phyloP scores from a whole-genome alignment of 768 basidiomycete species.

The Terana coerulea region DNA sequence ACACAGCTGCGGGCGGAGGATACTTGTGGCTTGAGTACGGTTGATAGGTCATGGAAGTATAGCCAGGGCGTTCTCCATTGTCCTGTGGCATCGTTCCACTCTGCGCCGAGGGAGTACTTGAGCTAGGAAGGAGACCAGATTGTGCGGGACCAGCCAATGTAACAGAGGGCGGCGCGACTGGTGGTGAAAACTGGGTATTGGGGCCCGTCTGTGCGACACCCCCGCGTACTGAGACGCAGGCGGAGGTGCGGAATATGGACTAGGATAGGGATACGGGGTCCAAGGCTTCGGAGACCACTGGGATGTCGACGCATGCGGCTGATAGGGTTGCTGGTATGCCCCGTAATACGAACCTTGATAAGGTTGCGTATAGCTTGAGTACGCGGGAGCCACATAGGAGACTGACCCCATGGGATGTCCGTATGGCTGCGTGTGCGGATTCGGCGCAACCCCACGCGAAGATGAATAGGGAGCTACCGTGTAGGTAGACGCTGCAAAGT shows the following conservation, averaged over 20 bases:
- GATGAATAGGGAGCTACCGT: background rate
- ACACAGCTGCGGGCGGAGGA: background rate
- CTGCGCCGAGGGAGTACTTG: background rate
- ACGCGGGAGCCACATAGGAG: too few relatives aligned
- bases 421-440: background rate
- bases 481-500: background rate
- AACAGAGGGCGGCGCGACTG: background rate
- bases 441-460: background rate
- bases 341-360: background rate
- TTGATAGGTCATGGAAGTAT: constrained; percentile 12
- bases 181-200: background rate
- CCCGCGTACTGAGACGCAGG: background rate
- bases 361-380: too few relatives aligned
- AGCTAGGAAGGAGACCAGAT: background rate
- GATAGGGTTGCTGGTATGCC: background rate
- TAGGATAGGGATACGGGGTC: background rate
- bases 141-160: background rate
- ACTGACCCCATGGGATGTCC: too few relatives aligned
- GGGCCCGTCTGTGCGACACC: background rate
- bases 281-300: background rate
- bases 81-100: background rate
- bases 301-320: background rate
- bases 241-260: background rate
- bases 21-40: background rate
- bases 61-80: constrained; percentile 1